A percentile compares a stretch with the other conserved stretches of the same genome.
phyloP scores from a whole-genome alignment of 257 asterid genomes.

The Salvia splendens region DNA sequence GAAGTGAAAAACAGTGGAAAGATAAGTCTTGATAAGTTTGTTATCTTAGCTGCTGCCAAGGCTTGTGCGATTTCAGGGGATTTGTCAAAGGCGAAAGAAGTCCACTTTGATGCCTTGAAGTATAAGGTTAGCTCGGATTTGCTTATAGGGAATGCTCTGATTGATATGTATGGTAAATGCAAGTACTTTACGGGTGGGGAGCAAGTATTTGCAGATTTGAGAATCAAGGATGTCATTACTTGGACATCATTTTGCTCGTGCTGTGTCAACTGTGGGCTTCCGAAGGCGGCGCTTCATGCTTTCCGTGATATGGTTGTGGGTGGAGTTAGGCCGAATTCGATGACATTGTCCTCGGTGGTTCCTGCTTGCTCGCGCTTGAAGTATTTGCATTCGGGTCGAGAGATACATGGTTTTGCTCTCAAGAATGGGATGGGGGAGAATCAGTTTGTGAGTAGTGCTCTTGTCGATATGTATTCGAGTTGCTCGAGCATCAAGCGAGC shows the following conservation, averaged over 20 bases:
- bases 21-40: constrained; percentile 41
- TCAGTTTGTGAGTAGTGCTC: constrained; percentile 61
- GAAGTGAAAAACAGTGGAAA: constrained; percentile 34
- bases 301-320: constrained; percentile 55
- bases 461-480: constrained; percentile 69
- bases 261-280: constrained; percentile 56
- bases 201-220: constrained; percentile 46
- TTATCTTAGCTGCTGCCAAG: constrained; percentile 42
- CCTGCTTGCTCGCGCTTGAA: constrained; percentile 75
- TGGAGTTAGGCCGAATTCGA: constrained; percentile 51
- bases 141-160: constrained; percentile 63
- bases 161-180: constrained; percentile 76
- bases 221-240: constrained; percentile 60
- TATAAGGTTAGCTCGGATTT: constrained; percentile 48
- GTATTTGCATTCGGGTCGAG: constrained; percentile 49
- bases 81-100: constrained; percentile 53
- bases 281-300: constrained; percentile 42
- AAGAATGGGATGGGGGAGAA: constrained; percentile 58
- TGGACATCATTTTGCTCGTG: constrained; percentile 80
- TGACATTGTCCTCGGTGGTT: constrained; percentile 63
- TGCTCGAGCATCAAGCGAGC: constrained; percentile 63
- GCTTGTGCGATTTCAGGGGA: constrained; percentile 51
- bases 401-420: constrained; percentile 58
- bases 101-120: constrained; percentile 52
- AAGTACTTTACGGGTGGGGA: constrained; percentile 56